Base-by-base conservation (phyloP, 75 land plant genomes). In the Cryptomeria japonica region DNA sequence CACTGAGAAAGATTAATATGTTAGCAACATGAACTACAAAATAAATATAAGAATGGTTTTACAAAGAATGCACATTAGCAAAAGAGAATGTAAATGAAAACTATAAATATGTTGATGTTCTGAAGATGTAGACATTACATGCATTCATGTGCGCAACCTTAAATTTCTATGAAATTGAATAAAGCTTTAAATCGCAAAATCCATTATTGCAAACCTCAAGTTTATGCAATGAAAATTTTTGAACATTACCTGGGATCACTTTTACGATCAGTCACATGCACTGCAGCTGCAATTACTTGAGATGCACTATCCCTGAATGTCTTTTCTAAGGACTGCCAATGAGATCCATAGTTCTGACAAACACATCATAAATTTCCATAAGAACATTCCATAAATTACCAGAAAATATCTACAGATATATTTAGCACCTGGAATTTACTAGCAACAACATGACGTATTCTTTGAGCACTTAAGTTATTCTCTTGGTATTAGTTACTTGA, bases 281-380 rank as follows among this genome's bases (percentile, higher is more conserved):
- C 68, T 68, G 88, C 88, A 61, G 87, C 39, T 49, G 41, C 89
- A 88, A 88, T 88, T 56, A 88, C 88, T 38, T 88, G 89, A 88
- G 89, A 58, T 41, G 88, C 28, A 37, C 88, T 41, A n/a, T 88
- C 89, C 36, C 89, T 88, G 88, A 88, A 88, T 18, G 70, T 41
- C 37, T 58, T 53, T n/a, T 88, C 88, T 47, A 88, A 46, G 61
- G 87, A 56, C n/a, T 88, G 73, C 89, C 89, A 88, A 18, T 88
- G 88, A 32, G 88, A n/a, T 61, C 89, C 89, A 86, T 82, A 82
- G 84, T 82, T 82, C 84, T 82, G 84, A 80, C 46, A 80, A 79
- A 44, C 49, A 80, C 32, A 9, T 44, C 14, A 80, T 1, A 80
- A 80, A 9, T 10, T 44, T 28, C 84, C 31, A 31, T 80, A 7